Evolutionary conservation across 345 rosid species (phyloP).

Genomic region (Eucalyptus cloeziana): DNA sequence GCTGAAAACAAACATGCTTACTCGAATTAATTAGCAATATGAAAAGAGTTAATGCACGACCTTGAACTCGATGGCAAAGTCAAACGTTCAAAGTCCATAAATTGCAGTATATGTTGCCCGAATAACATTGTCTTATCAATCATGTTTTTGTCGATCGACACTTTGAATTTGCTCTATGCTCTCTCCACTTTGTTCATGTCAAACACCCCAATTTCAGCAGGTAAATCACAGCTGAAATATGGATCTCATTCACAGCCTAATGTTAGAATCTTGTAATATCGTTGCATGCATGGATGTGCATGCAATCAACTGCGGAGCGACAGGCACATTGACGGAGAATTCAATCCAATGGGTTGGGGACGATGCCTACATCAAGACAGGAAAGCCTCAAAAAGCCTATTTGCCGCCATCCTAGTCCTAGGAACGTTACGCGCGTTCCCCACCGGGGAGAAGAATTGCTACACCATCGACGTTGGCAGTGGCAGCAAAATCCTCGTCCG

Average conservation of each 20-base stretch:
- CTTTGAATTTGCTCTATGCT: neutral
- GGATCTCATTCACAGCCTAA: neutral
- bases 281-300: neutral
- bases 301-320: slow-evolving; percentile 1
- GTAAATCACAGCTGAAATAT: neutral
- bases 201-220: neutral
- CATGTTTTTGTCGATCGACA: neutral
- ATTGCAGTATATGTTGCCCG: fast-evolving
- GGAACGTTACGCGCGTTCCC: neutral
- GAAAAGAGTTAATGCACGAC: neutral
- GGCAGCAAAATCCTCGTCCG: neutral
- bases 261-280: neutral
- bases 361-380: neutral
- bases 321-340: neutral
- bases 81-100: neutral
- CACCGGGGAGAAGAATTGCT: slow-evolving; percentile 9
- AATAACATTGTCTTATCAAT: neutral
- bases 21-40: neutral
- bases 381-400: neutral
- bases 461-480: neutral
- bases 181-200: neutral
- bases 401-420: neutral
- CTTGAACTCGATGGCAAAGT: neutral
- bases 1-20: neutral
- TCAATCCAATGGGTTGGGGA: neutral